phyloP scores from a whole-genome alignment of 2,329 filamentous ascomycete species.

The Colletotrichum liaoningense region DNA sequence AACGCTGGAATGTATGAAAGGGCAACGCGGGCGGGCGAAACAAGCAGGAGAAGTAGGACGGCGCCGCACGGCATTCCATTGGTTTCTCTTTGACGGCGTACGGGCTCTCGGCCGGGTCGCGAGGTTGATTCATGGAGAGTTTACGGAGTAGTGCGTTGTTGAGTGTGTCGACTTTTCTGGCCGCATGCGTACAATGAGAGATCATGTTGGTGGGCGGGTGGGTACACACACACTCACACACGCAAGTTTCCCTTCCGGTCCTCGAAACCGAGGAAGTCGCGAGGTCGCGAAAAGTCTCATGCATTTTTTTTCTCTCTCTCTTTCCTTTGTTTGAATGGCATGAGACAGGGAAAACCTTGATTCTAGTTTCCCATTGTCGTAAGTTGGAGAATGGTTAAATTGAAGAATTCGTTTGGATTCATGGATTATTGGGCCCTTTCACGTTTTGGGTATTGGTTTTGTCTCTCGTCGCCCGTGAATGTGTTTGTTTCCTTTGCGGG shows the following conservation, averaged over 20 bases:
- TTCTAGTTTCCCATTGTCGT: background rate
- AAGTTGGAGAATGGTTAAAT: background rate
- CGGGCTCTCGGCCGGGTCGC: slow-evolving; percentile 9
- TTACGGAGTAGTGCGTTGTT: background rate
- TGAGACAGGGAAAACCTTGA: background rate
- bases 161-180: background rate
- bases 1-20: background rate
- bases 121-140: background rate
- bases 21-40: background rate
- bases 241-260: background rate
- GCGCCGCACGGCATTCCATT: background rate
- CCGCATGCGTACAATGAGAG: background rate
- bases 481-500: background rate
- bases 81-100: too few species aligned
- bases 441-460: background rate
- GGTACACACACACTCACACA: background rate
- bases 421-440: background rate
- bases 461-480: background rate
- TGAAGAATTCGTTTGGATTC: background rate
- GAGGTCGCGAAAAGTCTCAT: too few species aligned
- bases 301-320: too few species aligned
- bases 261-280: background rate
- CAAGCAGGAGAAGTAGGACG: background rate
- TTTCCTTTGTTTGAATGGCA: background rate
- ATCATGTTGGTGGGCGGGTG: background rate